Evolutionary conservation across 371 early-diverging fungal genomes (phyloP).

Genomic region (Apophysomyces sp.): DNA sequence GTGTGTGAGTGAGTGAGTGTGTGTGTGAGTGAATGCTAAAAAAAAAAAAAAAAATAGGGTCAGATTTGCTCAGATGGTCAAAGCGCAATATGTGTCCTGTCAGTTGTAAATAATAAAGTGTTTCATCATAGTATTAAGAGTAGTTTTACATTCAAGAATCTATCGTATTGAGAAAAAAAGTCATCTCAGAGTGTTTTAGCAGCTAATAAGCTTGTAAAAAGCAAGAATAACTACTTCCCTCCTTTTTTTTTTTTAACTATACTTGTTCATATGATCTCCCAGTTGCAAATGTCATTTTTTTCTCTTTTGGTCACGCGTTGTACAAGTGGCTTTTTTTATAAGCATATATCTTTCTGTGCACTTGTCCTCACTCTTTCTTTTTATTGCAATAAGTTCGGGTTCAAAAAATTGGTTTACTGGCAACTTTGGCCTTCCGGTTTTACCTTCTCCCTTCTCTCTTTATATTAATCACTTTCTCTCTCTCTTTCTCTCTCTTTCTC

Average conservation of each 20-base stretch:
- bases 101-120: not conserved
- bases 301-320: not conserved
- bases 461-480: not conserved
- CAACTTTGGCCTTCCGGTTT: not conserved
- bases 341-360: not conserved
- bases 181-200: too few species aligned
- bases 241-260: not conserved
- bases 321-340: conserved; percentile 3
- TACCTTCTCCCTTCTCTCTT: conserved; percentile 1
- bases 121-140: too few species aligned
- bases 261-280: conserved; percentile 1
- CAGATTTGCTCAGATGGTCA: conserved; percentile 2
- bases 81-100: not conserved
- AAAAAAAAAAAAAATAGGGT: conserved; percentile 1
- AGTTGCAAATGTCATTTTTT: conserved; percentile 6
- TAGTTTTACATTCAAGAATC: not conserved
- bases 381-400: not conserved
- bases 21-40: not conserved
- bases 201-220: too few species aligned
- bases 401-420: too few species aligned
- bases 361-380: not conserved
- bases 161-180: too few species aligned
- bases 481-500: not conserved
- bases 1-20: not conserved
- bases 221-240: not conserved